A percentile compares a stretch with the other conserved stretches of the same genome.
Conservation (phyloP, 805 yeast species). For the Candida nonsorbophila region DNA sequence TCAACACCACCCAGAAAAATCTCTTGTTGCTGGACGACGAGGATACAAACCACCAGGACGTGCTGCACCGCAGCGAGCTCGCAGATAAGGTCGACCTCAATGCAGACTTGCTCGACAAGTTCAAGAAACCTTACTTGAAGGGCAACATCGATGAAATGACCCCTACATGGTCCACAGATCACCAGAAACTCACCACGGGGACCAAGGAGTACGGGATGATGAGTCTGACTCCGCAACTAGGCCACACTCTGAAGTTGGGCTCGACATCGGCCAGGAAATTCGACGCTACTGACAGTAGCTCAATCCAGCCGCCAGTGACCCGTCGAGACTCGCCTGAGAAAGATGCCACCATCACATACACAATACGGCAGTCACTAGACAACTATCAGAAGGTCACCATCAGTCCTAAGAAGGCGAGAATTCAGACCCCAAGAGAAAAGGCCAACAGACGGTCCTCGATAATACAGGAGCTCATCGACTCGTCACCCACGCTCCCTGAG, state of each 20-base stretch:
- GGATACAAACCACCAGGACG: slow-evolving; percentile 3
- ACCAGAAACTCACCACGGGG: slow-evolving; percentile 10
- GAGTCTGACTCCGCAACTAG: slow-evolving; percentile 6
- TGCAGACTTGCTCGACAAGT: slow-evolving; percentile 5
- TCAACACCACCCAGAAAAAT: slow-evolving; percentile 13
- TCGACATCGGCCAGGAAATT: slow-evolving; percentile 6
- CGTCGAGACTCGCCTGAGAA: slow-evolving; percentile 2
- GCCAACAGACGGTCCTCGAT: slow-evolving; percentile 24
- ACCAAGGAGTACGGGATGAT: background rate
- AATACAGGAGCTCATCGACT: slow-evolving; percentile 29
- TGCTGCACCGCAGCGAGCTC: no score
- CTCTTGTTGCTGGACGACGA: slow-evolving; percentile 14
- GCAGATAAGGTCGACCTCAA: no score
- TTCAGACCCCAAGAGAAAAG: slow-evolving; percentile 8
- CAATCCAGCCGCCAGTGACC: slow-evolving; percentile 19
- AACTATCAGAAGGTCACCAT: slow-evolving; percentile 23
- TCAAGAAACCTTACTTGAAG: slow-evolving; percentile 15
- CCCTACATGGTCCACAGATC: slow-evolving; percentile 31
- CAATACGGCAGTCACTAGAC: slow-evolving; percentile 26
- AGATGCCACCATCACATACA: slow-evolving; percentile 16
- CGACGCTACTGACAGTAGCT: slow-evolving; percentile 21
- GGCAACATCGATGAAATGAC: slow-evolving; percentile 22
- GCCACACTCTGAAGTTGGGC: slow-evolving; percentile 1
- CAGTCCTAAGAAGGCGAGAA: slow-evolving; percentile 25
- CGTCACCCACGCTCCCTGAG: slow-evolving; percentile 41